Evolutionary conservation across 2,329 filamentous ascomycete species (phyloP), one percentile per base, ranked within the genome.

Genomic region (Claviceps paspali): DNA sequence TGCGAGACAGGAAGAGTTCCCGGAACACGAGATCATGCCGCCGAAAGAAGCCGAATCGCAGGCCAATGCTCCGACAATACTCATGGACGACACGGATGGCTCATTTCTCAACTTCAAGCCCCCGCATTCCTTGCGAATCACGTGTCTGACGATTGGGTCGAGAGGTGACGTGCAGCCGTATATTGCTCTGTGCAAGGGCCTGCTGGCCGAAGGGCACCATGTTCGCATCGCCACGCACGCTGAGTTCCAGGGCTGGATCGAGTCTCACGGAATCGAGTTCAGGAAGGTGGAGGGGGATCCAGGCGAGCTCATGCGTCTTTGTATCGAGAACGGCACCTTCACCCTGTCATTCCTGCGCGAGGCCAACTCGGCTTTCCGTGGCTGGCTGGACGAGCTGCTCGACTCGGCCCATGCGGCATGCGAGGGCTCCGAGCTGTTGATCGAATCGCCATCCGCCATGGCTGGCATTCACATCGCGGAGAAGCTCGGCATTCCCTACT

Each of bases 391-490:
- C 48, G 82, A 85, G 30, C 70, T 98, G 17, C 73, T 95, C 26
- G 70, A 68, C 12, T 87, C 85, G 12, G 79, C 86, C 0, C 96
- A 82, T 76, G 59, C 63, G 30, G 85, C 85, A 1, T 96, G 88
- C 50, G 76, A 94, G 56, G 82, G 79, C 18, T 82, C 81, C 2
- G 88, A 98, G 54, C 63, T 98, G 23, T 66, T 98, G 28, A 94
- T 98, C 42, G 91, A 98, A 56, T 93, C 84, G 33, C 91, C 91
- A 0, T 93, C 84, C 40, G 86, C 91, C 11, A 98, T 98, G 91
- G 86, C 82, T 1, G 91, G 91, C 19, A 94, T 98, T 38, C 91
- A 98, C 56, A 93, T 98, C 46, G 91, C 91, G 1, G 91, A 98
- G 60, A 85, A 86, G 18, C 68, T 98, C 2, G 70, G 75, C 11